phyloP scores from a whole-genome alignment of 768 basidiomycete species.

The Tulasnella sp. region DNA sequence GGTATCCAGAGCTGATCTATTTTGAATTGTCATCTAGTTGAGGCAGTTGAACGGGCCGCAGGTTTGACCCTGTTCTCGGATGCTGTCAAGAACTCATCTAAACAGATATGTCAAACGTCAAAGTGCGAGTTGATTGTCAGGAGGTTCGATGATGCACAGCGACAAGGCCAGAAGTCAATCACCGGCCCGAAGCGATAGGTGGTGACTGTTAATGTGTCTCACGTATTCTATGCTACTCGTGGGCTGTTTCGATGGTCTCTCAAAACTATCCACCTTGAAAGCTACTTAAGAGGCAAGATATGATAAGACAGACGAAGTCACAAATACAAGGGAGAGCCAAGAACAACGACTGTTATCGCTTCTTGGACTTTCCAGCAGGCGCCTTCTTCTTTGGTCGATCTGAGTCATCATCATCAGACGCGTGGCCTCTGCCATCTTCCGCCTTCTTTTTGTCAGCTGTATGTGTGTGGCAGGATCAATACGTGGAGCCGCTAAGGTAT shows the following conservation, averaged over 20 bases:
- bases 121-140: conserved; percentile 83
- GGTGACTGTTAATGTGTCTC: not conserved
- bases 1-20: not conserved
- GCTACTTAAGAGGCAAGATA: not conserved
- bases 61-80: conserved; percentile 83
- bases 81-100: conserved; percentile 57
- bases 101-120: conserved; percentile 78
- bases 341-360: conserved; percentile 9
- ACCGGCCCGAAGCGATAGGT: not conserved
- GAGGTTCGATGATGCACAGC: conserved; percentile 73
- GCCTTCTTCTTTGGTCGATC: conserved; percentile 32
- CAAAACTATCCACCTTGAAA: not conserved
- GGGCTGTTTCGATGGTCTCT: too few relatives aligned
- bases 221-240: too few relatives aligned
- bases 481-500: not conserved
- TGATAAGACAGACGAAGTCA: not conserved
- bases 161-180: conserved; percentile 5
- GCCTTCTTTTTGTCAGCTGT: conserved; percentile 38
- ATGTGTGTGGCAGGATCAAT: conserved; percentile 5
- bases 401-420: conserved; percentile 32
- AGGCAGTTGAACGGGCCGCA: conserved; percentile 81
- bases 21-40: conserved; percentile 41
- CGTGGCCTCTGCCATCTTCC: conserved; percentile 24
- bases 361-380: not conserved
- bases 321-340: not conserved